Conservation (phyloP, 306 rosid genomes). For the Quercus dentata region DNA sequence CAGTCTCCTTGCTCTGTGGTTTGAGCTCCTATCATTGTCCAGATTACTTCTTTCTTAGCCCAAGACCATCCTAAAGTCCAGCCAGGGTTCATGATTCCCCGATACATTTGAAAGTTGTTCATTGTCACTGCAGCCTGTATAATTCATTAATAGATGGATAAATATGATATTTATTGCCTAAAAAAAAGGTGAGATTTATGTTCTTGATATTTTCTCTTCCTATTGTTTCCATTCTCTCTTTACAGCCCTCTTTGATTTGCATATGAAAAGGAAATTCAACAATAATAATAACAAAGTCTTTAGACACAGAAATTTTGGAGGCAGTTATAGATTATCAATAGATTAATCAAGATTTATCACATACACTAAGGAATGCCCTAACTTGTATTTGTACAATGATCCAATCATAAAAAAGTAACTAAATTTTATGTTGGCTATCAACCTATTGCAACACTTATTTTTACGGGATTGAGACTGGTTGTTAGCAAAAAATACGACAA, state of each 20-base stretch:
- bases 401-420: no score
- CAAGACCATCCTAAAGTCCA: conserved; percentile 81
- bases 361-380: no score
- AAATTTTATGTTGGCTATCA: no score
- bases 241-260: neutral
- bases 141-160: neutral
- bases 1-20: conserved; percentile 86
- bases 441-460: no score
- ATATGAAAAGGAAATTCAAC: neutral
- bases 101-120: conserved; percentile 67
- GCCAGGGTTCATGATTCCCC: conserved; percentile 65
- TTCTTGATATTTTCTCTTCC: neutral
- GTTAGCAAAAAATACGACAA: no score
- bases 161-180: neutral
- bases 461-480: no score
- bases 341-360: no score
- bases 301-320: no score
- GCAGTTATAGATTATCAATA: no score
- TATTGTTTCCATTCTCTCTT: neutral
- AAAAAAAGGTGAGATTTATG: neutral
- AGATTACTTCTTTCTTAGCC: conserved; percentile 73
- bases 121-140: conserved; percentile 73
- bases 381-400: no score
- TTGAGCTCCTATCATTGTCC: conserved; percentile 76
- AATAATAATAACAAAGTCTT: no score